Evolutionary conservation across 306 rosid species (phyloP).

Genomic region (Glycine soja): DNA sequence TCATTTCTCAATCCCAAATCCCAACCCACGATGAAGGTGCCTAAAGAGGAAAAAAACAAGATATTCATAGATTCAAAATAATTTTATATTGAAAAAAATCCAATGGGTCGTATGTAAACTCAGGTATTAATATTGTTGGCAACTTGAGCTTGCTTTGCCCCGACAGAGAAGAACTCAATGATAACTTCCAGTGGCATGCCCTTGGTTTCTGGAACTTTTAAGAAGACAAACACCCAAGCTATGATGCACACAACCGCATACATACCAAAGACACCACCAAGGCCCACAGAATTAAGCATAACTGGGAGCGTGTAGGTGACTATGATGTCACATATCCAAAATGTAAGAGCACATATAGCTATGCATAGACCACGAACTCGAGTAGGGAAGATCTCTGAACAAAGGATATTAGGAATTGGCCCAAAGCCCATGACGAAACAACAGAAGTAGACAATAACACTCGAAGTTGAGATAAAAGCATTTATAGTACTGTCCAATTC

Average conservation of each 20-base stretch:
- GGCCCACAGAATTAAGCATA: conserved; percentile 80
- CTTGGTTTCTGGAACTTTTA: conserved; percentile 58
- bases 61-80: too few species aligned
- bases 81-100: too few species aligned
- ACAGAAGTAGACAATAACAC: conserved; percentile 82
- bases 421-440: conserved; percentile 89
- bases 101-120: conserved; percentile 8
- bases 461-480: conserved; percentile 72
- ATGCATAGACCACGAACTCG: conserved; percentile 85
- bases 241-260: conserved; percentile 73
- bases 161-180: conserved; percentile 79
- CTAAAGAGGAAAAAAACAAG: too few species aligned
- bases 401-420: conserved; percentile 83
- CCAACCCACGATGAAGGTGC: too few species aligned
- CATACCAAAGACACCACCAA: conserved; percentile 80
- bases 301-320: conserved; percentile 85
- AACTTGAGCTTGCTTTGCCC: conserved; percentile 67
- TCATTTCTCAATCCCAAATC: too few species aligned
- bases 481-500: conserved; percentile 65
- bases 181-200: conserved; percentile 71
- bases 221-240: conserved; percentile 74
- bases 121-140: conserved; percentile 45
- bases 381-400: conserved; percentile 89
- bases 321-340: conserved; percentile 85
- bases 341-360: conserved; percentile 83